Evolutionary conservation across 2,329 filamentous ascomycete species (phyloP).

Genomic region (Grosmannia penicillata): DNA sequence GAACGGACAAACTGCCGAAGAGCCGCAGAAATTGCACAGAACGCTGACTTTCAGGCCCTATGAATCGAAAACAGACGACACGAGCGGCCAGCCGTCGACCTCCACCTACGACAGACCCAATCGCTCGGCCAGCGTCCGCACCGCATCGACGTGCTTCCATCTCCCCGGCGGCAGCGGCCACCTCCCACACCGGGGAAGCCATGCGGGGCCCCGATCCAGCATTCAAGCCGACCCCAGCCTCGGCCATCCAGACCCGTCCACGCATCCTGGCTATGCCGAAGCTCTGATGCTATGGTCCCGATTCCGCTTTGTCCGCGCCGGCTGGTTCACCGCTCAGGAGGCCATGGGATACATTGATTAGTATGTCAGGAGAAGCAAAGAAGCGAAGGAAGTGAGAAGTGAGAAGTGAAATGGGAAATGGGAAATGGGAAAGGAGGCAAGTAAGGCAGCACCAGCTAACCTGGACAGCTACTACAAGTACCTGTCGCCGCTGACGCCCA

Average conservation of each 20-base stretch:
- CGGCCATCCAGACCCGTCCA: constrained; percentile 25
- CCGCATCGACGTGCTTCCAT: too few relatives aligned
- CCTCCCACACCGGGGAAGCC: constrained; percentile 9
- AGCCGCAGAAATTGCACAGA: not conserved
- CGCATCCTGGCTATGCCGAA: constrained; percentile 44
- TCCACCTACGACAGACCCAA: too few relatives aligned
- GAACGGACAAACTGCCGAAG: too few relatives aligned
- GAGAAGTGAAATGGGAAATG: too few relatives aligned
- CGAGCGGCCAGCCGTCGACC: too few relatives aligned
- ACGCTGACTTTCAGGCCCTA: too few relatives aligned
- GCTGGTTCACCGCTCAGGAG: constrained; percentile 90
- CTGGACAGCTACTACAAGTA: constrained; percentile 66
- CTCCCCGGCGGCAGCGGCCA: constrained; percentile 11
- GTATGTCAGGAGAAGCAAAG: too few relatives aligned
- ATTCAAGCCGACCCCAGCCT: constrained; percentile 31
- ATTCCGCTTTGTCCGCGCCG: constrained; percentile 88
- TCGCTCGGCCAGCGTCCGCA: too few relatives aligned
- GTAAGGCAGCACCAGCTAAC: too few relatives aligned
- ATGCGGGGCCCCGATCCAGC: constrained; percentile 13
- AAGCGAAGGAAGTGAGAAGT: too few relatives aligned
- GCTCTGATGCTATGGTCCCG: constrained; percentile 80
- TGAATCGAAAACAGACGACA: too few relatives aligned
- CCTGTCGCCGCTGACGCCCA: constrained; percentile 81
- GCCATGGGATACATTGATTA: constrained; percentile 91
- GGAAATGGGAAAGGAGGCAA: too few relatives aligned